phyloP scores from a whole-genome alignment of 495 filamentous ascomycete species.

The Neurospora tetrasperma region DNA sequence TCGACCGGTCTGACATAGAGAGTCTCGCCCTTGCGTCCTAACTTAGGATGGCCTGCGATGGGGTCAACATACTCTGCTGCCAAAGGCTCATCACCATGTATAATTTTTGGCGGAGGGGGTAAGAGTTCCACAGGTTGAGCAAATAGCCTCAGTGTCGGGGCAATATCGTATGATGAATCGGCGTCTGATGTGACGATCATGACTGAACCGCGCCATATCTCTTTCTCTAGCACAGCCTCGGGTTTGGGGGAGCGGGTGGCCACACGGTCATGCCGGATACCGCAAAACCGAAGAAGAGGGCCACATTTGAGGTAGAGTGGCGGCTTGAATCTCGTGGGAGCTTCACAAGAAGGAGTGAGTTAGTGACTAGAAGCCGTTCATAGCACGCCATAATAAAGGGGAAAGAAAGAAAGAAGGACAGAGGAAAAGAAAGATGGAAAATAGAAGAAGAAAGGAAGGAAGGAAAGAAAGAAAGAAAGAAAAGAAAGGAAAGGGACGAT shows the following conservation, averaged over 20 bases:
- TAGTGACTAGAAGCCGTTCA: neutral
- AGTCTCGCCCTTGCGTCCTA: conserved; percentile 67
- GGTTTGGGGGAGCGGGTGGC: conserved; percentile 20
- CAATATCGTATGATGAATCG: conserved; percentile 67
- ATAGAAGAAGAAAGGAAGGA: neutral
- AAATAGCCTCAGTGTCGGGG: conserved; percentile 72
- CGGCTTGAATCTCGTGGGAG: conserved; percentile 66
- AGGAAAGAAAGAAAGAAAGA: neutral
- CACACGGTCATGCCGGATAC: conserved; percentile 51
- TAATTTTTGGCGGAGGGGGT: conserved; percentile 64
- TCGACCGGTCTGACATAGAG: conserved; percentile 82
- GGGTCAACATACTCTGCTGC: conserved; percentile 80
- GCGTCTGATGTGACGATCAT: conserved; percentile 88
- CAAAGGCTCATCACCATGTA: conserved; percentile 54
- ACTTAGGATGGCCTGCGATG: conserved; percentile 74
- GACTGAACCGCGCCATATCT: conserved; percentile 85
- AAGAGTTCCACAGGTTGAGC: conserved; percentile 75
- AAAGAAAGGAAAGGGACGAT: neutral
- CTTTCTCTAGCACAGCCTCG: conserved; percentile 41
- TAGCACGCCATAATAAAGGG: neutral
- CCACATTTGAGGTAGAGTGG: conserved; percentile 79
- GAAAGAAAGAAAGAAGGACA: neutral
- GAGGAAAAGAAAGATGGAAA: too few relatives aligned
- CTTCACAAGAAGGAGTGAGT: conserved; percentile 21
- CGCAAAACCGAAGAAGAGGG: conserved; percentile 79